Percentiles rank a stretch among this genome's conserved stretches.
phyloP scores from a whole-genome alignment of 2,329 filamentous ascomycete genomes.

The Knufia fluminis region DNA sequence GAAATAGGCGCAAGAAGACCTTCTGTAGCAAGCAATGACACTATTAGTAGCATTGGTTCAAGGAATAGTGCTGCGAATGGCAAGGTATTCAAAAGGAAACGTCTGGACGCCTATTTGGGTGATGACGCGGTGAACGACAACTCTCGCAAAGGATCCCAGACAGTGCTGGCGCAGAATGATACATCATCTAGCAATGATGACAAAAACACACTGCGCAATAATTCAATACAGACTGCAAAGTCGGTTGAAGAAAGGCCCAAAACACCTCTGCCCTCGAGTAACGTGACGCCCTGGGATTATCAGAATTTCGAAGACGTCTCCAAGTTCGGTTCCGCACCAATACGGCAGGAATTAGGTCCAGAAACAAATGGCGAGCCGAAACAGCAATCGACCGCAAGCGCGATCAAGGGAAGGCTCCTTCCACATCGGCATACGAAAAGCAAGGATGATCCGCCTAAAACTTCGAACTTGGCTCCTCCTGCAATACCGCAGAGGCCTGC shows the following conservation, averaged over 20 bases:
- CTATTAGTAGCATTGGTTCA: constrained; percentile 76
- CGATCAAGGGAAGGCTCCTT: constrained; percentile 13
- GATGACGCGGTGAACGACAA: constrained; percentile 66
- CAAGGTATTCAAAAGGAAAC: constrained; percentile 58
- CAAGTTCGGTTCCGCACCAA: constrained; percentile 22
- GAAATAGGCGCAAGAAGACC: constrained; percentile 69
- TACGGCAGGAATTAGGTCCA: constrained; percentile 33
- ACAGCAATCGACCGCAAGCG: constrained; percentile 41
- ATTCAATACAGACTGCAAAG: constrained; percentile 65
- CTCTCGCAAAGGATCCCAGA: constrained; percentile 36
- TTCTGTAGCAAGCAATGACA: constrained; percentile 79
- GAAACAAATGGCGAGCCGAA: constrained; percentile 69
- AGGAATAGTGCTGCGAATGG: constrained; percentile 61
- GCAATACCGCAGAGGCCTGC: constrained; percentile 58
- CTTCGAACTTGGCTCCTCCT: constrained; percentile 27
- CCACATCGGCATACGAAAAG: constrained; percentile 47
- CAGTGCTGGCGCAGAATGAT: constrained; percentile 47
- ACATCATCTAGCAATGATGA: constrained; percentile 52
- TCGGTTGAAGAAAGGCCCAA: constrained; percentile 34
- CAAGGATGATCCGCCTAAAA: constrained; percentile 46
- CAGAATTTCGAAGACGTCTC: constrained; percentile 61
- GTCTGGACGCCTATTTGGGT: constrained; percentile 84
- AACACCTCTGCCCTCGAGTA: constrained; percentile 62
- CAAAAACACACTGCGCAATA: constrained; percentile 54
- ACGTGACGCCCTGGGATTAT: constrained; percentile 96